Percentiles rank a stretch among this genome's conserved stretches.
Conservation (phyloP, 2,329 filamentous ascomycete genomes). For the Diaporthe ilicicola region DNA sequence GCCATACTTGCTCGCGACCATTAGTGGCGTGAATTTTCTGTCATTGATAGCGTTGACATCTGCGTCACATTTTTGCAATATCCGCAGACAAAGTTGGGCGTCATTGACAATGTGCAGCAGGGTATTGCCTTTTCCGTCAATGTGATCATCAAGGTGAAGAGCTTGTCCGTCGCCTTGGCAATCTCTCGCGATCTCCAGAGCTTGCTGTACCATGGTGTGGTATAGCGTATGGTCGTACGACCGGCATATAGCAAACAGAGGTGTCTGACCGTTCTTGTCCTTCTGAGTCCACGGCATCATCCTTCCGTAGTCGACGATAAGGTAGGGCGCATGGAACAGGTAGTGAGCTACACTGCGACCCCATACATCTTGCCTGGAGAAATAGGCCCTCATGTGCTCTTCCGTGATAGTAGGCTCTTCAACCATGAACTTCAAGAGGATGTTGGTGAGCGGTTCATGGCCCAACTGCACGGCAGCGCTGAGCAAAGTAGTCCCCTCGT, state of each 20-base stretch:
- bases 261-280: constrained; percentile 98
- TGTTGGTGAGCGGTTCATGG: constrained; percentile 76
- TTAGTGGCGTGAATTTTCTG: constrained; percentile 91
- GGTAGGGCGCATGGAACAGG: constrained; percentile 85
- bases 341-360: constrained; percentile 95
- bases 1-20: constrained; percentile 99
- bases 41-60: constrained; percentile 97
- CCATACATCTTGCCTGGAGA: constrained; percentile 80
- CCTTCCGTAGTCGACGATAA: constrained; percentile 80
- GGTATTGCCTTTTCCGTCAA: constrained; percentile 93
- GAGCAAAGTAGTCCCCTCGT: constrained; percentile 87
- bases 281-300: constrained; percentile 88
- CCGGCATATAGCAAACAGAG: constrained; percentile 90
- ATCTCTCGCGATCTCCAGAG: constrained; percentile 75
- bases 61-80: constrained; percentile 87
- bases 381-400: constrained; percentile 69
- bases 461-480: constrained; percentile 91
- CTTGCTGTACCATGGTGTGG: constrained; percentile 84
- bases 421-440: constrained; percentile 76
- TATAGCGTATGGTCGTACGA: constrained; percentile 95
- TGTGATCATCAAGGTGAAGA: constrained; percentile 91
- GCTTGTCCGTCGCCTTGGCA: constrained; percentile 80
- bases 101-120: constrained; percentile 96
- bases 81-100: constrained; percentile 74
- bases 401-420: constrained; percentile 55